These are phyloP conservation scores for Penicillium brasilianum DNA, from an alignment of 2,329 filamentous ascomycete genomes.

Conservation along the genomic window DNA sequence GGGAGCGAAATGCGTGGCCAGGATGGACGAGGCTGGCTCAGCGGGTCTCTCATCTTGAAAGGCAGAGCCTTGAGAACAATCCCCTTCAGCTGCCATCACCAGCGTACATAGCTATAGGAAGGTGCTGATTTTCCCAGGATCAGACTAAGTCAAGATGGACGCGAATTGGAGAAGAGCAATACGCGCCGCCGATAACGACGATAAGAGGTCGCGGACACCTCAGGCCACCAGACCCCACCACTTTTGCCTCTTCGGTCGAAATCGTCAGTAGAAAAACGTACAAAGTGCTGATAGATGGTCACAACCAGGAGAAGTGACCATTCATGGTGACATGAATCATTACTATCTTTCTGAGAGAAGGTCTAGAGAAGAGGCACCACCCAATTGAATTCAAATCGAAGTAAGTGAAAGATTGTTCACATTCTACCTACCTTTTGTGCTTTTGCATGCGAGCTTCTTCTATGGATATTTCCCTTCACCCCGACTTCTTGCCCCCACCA, in stretches of 20 bases:
- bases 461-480: background rate
- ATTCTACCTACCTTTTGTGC: background rate
- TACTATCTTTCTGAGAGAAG: background rate
- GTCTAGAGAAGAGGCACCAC: background rate
- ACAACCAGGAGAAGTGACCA: background rate
- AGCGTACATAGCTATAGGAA: conserved; percentile 18
- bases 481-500: background rate
- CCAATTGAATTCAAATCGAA: background rate
- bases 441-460: background rate
- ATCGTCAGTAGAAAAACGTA: background rate
- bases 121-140: background rate
- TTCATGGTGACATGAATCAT: background rate
- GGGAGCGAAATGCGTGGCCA: conserved; percentile 85
- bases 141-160: conserved; percentile 3
- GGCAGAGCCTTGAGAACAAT: conserved; percentile 21
- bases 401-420: background rate
- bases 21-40: conserved; percentile 69
- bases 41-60: conserved; percentile 30
- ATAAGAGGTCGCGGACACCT: conserved; percentile 27
- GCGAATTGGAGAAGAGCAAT: conserved; percentile 9
- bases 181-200: conserved; percentile 18
- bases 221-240: conserved; percentile 21
- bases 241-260: conserved; percentile 3
- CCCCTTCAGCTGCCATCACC: conserved; percentile 36
- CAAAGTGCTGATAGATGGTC: background rate